These are phyloP conservation scores for Gossypium gossypioides DNA, from an alignment of 441 rosid species.

Conservation along the genomic window DNA sequence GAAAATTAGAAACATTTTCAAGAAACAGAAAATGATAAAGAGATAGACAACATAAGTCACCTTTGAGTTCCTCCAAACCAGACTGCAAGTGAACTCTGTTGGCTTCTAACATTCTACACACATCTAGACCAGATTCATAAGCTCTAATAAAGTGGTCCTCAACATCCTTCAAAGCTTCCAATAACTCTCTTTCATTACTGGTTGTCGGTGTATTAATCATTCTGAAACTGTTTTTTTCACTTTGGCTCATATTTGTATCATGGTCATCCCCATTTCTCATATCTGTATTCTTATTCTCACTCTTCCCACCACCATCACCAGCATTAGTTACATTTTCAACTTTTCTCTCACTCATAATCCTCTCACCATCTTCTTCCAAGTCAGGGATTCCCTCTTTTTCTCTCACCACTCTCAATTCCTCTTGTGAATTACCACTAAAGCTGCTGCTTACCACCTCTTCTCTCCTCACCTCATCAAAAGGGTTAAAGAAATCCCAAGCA, in stretches of 20 bases:
- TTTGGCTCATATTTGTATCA: conserved; percentile 8
- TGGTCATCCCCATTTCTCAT: conserved; percentile 7
- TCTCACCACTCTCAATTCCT: conserved; percentile 31
- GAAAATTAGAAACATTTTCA: neutral
- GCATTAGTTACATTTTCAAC: conserved; percentile 14
- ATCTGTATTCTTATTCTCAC: neutral
- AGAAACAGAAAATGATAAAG: neutral
- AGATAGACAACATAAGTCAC: conserved; percentile 11
- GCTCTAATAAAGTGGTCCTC: conserved; percentile 46
- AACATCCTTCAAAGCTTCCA: conserved; percentile 48
- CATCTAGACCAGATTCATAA: conserved; percentile 45
- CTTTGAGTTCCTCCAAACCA: conserved; percentile 40
- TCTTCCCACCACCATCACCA: conserved; percentile 10
- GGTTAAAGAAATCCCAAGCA: conserved; percentile 51
- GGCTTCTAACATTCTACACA: conserved; percentile 52
- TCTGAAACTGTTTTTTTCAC: conserved; percentile 19
- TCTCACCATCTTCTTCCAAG: conserved; percentile 38
- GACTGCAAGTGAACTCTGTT: conserved; percentile 35
- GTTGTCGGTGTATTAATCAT: conserved; percentile 23
- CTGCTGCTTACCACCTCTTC: conserved; percentile 20
- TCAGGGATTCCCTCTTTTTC: conserved; percentile 45
- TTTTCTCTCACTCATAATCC: conserved; percentile 14
- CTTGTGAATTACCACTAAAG: conserved; percentile 22
- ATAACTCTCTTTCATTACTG: conserved; percentile 32
- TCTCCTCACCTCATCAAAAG: conserved; percentile 28